phyloP scores from a whole-genome alignment of 2,329 filamentous ascomycete genomes.

The Sclerotiophoma versabilis region DNA sequence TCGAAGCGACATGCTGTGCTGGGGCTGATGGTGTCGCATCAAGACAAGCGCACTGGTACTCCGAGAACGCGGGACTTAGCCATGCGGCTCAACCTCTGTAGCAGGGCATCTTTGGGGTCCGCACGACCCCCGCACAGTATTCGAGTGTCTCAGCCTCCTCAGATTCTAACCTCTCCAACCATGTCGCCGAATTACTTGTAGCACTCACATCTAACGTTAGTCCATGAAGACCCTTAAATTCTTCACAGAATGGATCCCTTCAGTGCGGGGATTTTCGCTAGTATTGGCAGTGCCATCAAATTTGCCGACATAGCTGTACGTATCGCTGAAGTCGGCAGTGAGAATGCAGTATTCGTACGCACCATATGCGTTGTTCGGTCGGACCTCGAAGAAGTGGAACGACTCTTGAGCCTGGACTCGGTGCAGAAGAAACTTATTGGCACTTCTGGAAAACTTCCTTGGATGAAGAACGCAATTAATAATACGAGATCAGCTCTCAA shows the following conservation, averaged over 20 bases:
- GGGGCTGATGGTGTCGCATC: background rate
- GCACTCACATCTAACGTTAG: background rate
- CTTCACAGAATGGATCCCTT: conserved; percentile 22
- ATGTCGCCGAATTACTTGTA: background rate
- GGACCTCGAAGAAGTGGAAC: conserved; percentile 31
- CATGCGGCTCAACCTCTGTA: background rate
- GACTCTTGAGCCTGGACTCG: conserved; percentile 20
- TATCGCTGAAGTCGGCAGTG: conserved; percentile 30
- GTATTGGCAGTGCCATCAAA: conserved; percentile 32
- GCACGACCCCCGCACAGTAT: background rate
- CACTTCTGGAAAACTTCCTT: conserved; percentile 27
- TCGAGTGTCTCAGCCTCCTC: background rate
- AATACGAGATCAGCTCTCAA: conserved; percentile 29
- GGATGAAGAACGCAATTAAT: conserved; percentile 27
- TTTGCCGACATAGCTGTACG: conserved; percentile 33
- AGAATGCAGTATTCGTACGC: conserved; percentile 37
- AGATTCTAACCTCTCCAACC: background rate
- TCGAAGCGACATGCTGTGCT: background rate
- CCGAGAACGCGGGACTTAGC: background rate
- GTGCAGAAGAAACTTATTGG: conserved; percentile 21
- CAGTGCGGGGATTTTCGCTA: conserved; percentile 24
- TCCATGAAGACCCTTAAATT: background rate
- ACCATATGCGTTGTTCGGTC: conserved; percentile 32
- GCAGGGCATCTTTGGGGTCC: background rate
- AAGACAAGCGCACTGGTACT: background rate